A percentile compares a stretch with the other conserved stretches of the same genome.
These are phyloP conservation scores for Acanthamoeba healyi DNA, from an alignment of 208 protist species.

Conservation along the genomic window DNA sequence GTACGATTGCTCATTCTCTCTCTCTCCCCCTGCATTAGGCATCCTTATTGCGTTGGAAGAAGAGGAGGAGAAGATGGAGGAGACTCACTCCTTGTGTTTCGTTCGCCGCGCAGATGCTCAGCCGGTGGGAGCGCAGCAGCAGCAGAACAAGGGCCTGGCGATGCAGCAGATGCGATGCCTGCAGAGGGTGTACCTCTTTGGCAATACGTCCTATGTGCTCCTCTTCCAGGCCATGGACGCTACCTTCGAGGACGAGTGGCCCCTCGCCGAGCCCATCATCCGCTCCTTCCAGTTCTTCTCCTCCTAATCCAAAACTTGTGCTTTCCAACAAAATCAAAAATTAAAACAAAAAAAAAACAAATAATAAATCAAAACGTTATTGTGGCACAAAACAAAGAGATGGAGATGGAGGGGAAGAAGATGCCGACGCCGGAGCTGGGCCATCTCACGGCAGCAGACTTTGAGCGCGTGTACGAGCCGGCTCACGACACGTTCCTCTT, in stretches of 20 bases:
- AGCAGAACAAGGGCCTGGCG: background rate
- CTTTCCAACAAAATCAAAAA: background rate
- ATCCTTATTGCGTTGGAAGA: no score
- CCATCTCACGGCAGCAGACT: constrained; percentile 79
- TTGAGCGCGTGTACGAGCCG: constrained; percentile 82
- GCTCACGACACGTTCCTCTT: constrained; percentile 82
- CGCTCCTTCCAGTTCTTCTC: constrained; percentile 55
- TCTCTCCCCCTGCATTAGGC: background rate
- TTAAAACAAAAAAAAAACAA: background rate
- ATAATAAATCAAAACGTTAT: background rate
- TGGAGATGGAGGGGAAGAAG: background rate
- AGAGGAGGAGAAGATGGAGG: background rate
- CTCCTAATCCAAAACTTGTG: background rate
- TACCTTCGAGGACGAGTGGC: constrained; percentile 16
- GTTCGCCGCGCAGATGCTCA: background rate
- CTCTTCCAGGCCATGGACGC: constrained; percentile 30
- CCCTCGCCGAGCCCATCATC: background rate
- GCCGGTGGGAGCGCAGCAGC: background rate
- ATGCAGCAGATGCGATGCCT: constrained; percentile 50
- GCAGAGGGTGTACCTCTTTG: constrained; percentile 25
- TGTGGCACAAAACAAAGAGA: background rate
- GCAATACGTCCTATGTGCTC: constrained; percentile 4
- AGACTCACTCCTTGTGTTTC: background rate
- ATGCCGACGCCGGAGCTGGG: constrained; percentile 31
- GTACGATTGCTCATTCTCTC: background rate